phyloP scores from a whole-genome alignment of 345 rosid genomes.

The Leavenworthia alabamica region DNA sequence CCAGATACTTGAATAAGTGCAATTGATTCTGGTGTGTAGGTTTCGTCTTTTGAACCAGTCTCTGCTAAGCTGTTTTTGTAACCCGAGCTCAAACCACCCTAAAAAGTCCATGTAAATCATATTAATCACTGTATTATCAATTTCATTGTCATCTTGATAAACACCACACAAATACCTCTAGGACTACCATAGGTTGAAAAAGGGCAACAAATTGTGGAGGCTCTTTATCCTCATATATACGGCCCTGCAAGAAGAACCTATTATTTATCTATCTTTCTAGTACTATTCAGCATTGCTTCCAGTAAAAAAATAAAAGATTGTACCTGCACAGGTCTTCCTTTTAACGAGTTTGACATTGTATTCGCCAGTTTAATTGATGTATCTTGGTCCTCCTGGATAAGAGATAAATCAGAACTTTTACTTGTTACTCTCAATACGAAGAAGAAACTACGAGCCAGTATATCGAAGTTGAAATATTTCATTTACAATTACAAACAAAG shows the following conservation, averaged over 20 bases:
- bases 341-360: conserved; percentile 68
- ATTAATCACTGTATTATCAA: conserved; percentile 14
- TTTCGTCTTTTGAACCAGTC: conserved; percentile 56
- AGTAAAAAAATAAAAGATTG: neutral
- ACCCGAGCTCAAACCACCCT: conserved; percentile 96
- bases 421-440: neutral
- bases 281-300: neutral
- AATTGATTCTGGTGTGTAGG: conserved; percentile 60
- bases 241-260: conserved; percentile 49
- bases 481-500: neutral
- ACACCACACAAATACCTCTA: conserved; percentile 52
- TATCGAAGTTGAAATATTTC: neutral
- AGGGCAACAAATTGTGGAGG: conserved; percentile 94
- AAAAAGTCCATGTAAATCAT: conserved; percentile 16
- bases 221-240: conserved; percentile 83
- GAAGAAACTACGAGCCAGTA: neutral
- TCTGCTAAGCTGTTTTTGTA: conserved; percentile 60
- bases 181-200: conserved; percentile 86
- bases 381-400: conserved; percentile 75
- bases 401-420: neutral
- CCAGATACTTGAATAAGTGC: conserved; percentile 83
- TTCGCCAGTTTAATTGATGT: conserved; percentile 67
- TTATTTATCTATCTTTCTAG: neutral
- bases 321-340: conserved; percentile 96
- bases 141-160: neutral